These are phyloP conservation scores for Arthrobotrys entomopaga DNA, from an alignment of 2,329 filamentous ascomycete genomes.

Conservation along the genomic window DNA sequence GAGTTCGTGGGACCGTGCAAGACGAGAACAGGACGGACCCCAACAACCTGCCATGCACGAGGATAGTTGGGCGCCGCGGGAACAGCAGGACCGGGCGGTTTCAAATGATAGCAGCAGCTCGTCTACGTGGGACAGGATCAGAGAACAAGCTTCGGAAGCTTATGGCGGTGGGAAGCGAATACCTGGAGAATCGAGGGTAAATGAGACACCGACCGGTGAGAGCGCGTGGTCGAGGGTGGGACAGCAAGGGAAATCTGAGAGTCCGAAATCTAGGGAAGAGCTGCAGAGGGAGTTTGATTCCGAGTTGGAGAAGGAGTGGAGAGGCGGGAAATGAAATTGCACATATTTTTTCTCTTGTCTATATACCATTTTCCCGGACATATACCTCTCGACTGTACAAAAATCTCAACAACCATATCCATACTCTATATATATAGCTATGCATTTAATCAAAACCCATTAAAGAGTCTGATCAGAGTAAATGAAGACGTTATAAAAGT, in stretches of 20 bases:
- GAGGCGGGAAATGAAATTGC: slow-evolving; percentile 60
- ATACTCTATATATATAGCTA: no score
- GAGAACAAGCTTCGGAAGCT: slow-evolving; percentile 36
- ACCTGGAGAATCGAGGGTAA: slow-evolving; percentile 23
- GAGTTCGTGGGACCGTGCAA: slow-evolving; percentile 37
- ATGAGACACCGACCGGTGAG: slow-evolving; percentile 61
- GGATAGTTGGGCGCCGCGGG: slow-evolving; percentile 45
- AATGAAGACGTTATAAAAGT: no score
- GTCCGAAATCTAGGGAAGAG: slow-evolving; percentile 63
- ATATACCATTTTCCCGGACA: slow-evolving; percentile 5
- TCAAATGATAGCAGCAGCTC: slow-evolving; percentile 18
- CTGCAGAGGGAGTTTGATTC: slow-evolving; percentile 67
- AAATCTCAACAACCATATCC: no score
- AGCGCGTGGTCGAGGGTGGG: slow-evolving; percentile 47
- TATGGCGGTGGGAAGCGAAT: slow-evolving; percentile 37
- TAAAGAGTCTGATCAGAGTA: no score
- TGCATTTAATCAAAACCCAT: neutral
- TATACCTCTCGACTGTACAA: no score
- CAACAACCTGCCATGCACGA: slow-evolving; percentile 43
- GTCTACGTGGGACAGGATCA: slow-evolving; percentile 41
- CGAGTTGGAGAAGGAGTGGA: slow-evolving; percentile 65
- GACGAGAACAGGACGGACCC: slow-evolving; percentile 20
- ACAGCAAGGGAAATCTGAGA: slow-evolving; percentile 61
- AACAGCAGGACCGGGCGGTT: slow-evolving; percentile 21
- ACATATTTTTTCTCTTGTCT: slow-evolving; percentile 21